These are phyloP conservation scores for Coniophora puteana DNA, from an alignment of 1,284 basidiomycete species.

Conservation along the genomic window DNA sequence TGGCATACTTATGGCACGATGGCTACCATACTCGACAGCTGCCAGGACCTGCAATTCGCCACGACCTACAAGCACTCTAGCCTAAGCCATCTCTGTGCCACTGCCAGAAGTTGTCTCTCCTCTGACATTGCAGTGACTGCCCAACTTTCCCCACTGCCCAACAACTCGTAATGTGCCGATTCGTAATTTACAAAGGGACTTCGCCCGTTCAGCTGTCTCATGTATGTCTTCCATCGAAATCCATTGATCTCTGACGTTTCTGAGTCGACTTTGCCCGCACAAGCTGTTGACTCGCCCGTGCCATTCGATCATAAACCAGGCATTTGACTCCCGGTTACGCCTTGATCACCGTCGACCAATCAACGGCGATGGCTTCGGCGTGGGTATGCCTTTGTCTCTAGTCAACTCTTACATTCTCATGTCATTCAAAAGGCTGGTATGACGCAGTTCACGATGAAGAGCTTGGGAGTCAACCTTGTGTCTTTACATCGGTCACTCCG, in stretches of 20 bases:
- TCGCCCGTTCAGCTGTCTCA: constrained; percentile 86
- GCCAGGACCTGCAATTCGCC: too few species aligned
- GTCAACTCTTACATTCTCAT: neutral
- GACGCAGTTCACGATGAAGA: constrained; percentile 78
- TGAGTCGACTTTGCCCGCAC: constrained; percentile 12
- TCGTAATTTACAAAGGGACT: constrained; percentile 89
- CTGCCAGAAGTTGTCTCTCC: too few species aligned
- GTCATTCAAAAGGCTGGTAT: constrained; percentile 66
- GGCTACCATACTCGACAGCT: too few species aligned
- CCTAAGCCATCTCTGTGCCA: too few species aligned
- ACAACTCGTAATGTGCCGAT: constrained; percentile 79
- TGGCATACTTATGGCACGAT: too few species aligned
- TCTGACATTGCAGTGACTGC: too few species aligned
- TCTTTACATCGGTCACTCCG: constrained; percentile 95
- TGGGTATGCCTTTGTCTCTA: constrained; percentile 59
- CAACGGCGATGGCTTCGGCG: constrained; percentile 96
- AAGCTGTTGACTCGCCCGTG: constrained; percentile 87
- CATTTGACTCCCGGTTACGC: constrained; percentile 87
- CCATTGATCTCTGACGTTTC: constrained; percentile 7
- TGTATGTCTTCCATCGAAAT: constrained; percentile 35
- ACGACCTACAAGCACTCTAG: too few species aligned
- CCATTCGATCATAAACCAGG: constrained; percentile 96
- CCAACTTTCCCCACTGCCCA: neutral
- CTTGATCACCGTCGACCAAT: constrained; percentile 80
- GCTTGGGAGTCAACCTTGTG: constrained; percentile 84